Evolutionary conservation across 305 asterid species (phyloP).

Genomic region (Fraxinus angustifolia): DNA sequence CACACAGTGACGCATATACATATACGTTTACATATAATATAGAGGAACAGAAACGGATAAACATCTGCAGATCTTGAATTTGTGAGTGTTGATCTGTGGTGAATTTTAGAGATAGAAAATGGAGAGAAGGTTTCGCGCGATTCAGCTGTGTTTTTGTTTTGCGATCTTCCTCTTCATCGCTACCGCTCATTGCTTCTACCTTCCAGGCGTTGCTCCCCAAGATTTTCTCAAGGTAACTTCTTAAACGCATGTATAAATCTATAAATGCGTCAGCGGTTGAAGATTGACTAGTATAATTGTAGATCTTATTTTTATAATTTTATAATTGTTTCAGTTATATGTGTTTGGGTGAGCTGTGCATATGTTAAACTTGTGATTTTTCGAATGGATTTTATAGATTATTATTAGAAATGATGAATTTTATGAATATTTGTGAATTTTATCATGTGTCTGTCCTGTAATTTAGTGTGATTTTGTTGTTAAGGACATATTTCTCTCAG

Average conservation of each 20-base stretch:
- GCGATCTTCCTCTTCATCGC: slow-evolving; percentile 23
- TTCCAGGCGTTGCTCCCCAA: slow-evolving; percentile 55
- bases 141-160: slow-evolving; percentile 1
- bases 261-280: neutral
- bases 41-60: neutral
- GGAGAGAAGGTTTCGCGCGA: neutral
- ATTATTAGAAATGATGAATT: neutral
- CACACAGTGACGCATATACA: neutral
- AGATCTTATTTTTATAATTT: neutral
- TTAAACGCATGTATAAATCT: neutral
- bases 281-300: neutral
- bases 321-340: neutral
- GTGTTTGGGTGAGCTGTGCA: neutral
- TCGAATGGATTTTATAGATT: neutral
- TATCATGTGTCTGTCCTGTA: neutral
- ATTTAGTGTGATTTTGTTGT: neutral
- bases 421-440: neutral
- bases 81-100: neutral
- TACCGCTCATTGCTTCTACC: slow-evolving; percentile 38
- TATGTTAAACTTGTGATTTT: neutral
- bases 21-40: neutral
- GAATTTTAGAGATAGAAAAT: neutral
- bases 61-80: neutral
- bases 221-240: slow-evolving; percentile 34
- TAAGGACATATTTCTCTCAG: neutral